Percentiles rank a stretch among this genome's conserved stretches.
Conservation (phyloP, 345 rosid genomes). For the Camelina neglecta region DNA sequence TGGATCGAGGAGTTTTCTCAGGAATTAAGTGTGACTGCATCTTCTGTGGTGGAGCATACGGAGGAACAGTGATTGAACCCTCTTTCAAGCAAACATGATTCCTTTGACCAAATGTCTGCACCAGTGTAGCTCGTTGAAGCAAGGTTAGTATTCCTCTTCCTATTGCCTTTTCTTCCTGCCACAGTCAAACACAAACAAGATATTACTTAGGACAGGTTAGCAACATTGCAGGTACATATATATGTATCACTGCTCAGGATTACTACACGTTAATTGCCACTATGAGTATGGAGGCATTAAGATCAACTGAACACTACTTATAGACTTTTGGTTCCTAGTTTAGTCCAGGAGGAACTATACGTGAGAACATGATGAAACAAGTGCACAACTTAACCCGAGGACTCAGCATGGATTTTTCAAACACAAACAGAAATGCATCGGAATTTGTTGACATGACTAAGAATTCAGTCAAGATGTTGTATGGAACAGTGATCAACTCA, state of each 20-base stretch:
- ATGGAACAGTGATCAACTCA: constrained; percentile 6
- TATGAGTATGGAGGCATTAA: neutral
- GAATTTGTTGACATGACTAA: neutral
- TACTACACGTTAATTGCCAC: neutral
- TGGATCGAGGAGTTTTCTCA: constrained; percentile 83
- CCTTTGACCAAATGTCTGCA: constrained; percentile 95
- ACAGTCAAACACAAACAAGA: constrained; percentile 24
- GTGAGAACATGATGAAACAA: neutral
- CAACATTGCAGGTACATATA: neutral
- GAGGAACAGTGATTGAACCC: constrained; percentile 96
- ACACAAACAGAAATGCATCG: constrained; percentile 4
- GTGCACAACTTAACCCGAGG: constrained; percentile 14
- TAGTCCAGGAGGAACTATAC: neutral
- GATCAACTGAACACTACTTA: constrained; percentile 9
- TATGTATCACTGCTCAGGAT: constrained; percentile 3
- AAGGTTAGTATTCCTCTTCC: constrained; percentile 89
- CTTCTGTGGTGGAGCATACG: constrained; percentile 98
- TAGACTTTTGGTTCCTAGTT: constrained; percentile 16
- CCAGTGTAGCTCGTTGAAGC: constrained; percentile 95
- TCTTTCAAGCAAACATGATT: constrained; percentile 97
- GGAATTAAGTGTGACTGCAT: constrained; percentile 93
- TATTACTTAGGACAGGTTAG: neutral
- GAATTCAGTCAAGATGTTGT: neutral
- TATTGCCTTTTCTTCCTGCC: constrained; percentile 96
- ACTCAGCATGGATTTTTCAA: neutral